These are phyloP conservation scores for Hibiscus syriacus DNA, from an alignment of 345 rosid species.

Conservation along the genomic window DNA sequence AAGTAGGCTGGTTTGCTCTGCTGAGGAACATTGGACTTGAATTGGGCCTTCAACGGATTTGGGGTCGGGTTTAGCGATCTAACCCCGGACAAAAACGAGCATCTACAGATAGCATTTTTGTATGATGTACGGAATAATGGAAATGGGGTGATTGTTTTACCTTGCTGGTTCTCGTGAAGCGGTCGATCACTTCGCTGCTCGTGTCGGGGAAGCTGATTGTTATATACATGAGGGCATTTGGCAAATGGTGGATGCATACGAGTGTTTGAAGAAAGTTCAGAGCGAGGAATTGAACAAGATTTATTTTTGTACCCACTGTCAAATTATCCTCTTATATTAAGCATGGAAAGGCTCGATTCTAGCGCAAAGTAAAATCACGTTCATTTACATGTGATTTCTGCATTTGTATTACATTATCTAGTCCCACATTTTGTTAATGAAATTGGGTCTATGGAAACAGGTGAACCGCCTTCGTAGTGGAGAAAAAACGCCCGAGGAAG, in stretches of 20 bases:
- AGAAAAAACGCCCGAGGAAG: too few species aligned
- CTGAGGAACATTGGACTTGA: too few species aligned
- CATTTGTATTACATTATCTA: background rate
- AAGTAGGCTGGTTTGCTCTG: too few species aligned
- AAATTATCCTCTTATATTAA: background rate
- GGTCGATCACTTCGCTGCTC: conserved; percentile 25
- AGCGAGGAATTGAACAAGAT: background rate
- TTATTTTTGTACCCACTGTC: background rate
- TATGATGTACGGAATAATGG: too few species aligned
- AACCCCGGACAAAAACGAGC: too few species aligned
- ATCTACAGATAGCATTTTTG: too few species aligned
- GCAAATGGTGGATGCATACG: conserved; percentile 35
- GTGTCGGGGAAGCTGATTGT: conserved; percentile 29
- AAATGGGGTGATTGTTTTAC: background rate
- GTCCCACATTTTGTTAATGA: background rate
- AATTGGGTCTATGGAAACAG: too few species aligned
- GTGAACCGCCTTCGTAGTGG: too few species aligned
- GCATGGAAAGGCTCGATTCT: background rate
- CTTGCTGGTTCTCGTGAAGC: conserved; percentile 19
- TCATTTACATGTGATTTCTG: background rate
- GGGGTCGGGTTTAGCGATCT: too few species aligned
- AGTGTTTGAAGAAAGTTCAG: conserved; percentile 8
- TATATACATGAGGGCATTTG: conserved; percentile 29
- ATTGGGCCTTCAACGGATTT: too few species aligned
- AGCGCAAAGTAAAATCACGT: background rate